phyloP scores from a whole-genome alignment of 2,329 filamentous ascomycete genomes.

The Fusarium stilboides region DNA sequence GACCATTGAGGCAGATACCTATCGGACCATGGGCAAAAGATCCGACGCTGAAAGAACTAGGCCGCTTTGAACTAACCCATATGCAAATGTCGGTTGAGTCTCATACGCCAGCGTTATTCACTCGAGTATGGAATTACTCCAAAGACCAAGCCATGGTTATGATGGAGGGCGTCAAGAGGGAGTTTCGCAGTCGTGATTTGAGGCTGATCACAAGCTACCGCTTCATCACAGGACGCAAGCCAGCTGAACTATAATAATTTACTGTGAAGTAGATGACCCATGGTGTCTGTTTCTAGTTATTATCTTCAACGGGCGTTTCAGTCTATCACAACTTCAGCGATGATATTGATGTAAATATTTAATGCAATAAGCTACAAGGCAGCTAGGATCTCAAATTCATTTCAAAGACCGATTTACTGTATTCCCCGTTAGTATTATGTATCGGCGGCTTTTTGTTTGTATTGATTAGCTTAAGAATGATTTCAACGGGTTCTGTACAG shows the following conservation, averaged over 20 bases:
- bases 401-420: too few relatives aligned
- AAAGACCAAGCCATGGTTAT: constrained; percentile 60
- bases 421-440: too few relatives aligned
- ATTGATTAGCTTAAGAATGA: too few relatives aligned
- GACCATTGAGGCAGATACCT: constrained; percentile 51
- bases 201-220: constrained; percentile 44
- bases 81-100: constrained; percentile 62
- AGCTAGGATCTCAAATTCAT: too few relatives aligned
- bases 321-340: too few relatives aligned
- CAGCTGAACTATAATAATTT: not conserved
- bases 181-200: constrained; percentile 53
- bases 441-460: too few relatives aligned
- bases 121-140: constrained; percentile 56
- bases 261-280: too few relatives aligned
- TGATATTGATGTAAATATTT: too few relatives aligned
- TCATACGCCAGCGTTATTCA: constrained; percentile 59
- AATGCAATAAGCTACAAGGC: too few relatives aligned
- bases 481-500: too few relatives aligned
- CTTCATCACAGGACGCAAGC: constrained; percentile 41
- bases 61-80: constrained; percentile 55
- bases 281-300: too few relatives aligned
- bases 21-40: constrained; percentile 59
- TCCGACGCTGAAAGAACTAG: constrained; percentile 55
- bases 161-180: constrained; percentile 65
- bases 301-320: too few relatives aligned